Base-by-base conservation (phyloP, 2,329 filamentous ascomycete species). In the Colletotrichum gigasporum region DNA sequence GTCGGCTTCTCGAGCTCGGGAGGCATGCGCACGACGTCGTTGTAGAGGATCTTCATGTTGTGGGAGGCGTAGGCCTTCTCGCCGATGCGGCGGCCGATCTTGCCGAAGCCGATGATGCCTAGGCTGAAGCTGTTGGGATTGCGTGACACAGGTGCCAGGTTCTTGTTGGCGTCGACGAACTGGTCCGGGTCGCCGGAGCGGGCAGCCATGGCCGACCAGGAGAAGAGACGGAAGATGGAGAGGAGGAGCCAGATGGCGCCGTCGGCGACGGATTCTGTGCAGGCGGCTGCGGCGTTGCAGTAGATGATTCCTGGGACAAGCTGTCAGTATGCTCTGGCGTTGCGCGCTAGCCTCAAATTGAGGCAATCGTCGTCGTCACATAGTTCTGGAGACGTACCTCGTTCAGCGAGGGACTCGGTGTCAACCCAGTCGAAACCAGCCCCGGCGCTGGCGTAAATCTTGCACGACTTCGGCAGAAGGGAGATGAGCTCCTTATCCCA, bases 101-200 rank as follows among this genome's bases (percentile, higher is more conserved):
- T 84, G 24, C 86, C 86, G 84, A 88, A 87, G 10, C 86, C 86
- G 2, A 89, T 74, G 60, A 88, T 85, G 5, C 85, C 86, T 78
- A 44, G 82, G 79, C 41, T 54, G 48, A 61, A 64, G 55, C 61
- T 56, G 28, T 64, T 64, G 48, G 61, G 61, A 22, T 64, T 64
- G 6, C 61, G 48, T 12, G 61, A 64, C 20, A 64, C 61, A 20
- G 41, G 48, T 4, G 32, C 61, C 34, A 64, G 56, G 56, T 61
- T 61, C 56, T 50, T 64, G 56, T 64, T 61, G 56, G 61, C 56
- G 48, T 64, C 61, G 35, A 64, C 61, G 48, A 64, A 64, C 4
- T 30, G 61, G 56, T 61, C 61, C n/a, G 61, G 61, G 42, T 64
- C 61, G 30, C 61, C 61, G 5, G 61, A 64, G 34, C 61, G 61